Percentiles rank a stretch among this genome's conserved stretches.
Conservation (phyloP, 192 early-diverging fungal genomes). For the Diversispora eburnea region DNA sequence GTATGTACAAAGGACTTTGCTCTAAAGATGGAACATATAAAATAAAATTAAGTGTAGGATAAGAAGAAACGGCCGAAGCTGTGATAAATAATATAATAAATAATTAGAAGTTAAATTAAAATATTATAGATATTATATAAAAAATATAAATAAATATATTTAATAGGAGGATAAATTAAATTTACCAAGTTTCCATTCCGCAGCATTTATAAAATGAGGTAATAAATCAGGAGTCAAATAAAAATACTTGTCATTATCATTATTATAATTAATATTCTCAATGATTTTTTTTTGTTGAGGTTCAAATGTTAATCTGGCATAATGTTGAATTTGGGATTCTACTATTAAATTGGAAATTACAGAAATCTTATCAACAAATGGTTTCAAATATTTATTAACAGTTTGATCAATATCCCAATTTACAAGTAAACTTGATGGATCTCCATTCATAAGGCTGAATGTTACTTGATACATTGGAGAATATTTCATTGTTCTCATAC, state of each 20-base stretch:
- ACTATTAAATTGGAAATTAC: slow-evolving; percentile 73
- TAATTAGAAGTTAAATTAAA: too few species aligned
- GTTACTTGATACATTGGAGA: slow-evolving; percentile 79
- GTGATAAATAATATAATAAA: too few species aligned
- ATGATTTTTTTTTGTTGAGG: slow-evolving; percentile 45
- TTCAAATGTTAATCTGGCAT: slow-evolving; percentile 68
- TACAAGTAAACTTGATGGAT: slow-evolving; percentile 62
- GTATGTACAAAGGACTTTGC: slow-evolving; percentile 69
- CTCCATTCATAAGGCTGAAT: slow-evolving; percentile 82
- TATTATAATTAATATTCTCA: too few species aligned
- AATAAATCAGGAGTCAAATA: slow-evolving; percentile 69
- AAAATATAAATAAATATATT: slow-evolving; percentile 9
- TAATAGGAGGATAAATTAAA: neutral
- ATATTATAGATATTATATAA: too few species aligned
- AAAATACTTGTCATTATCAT: slow-evolving; percentile 41
- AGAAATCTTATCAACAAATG: slow-evolving; percentile 68
- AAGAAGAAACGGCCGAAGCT: slow-evolving; percentile 79
- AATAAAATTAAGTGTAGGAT: slow-evolving; percentile 86
- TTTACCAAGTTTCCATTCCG: slow-evolving; percentile 90
- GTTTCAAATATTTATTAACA: slow-evolving; percentile 59
- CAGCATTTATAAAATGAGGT: slow-evolving; percentile 90
- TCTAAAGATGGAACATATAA: slow-evolving; percentile 74
- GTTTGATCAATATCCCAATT: slow-evolving; percentile 84
- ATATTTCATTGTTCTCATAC: slow-evolving; percentile 78
- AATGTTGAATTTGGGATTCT: slow-evolving; percentile 82